Base-by-base conservation (phyloP, 139 green algal genomes). In the Chlorella sp. region DNA sequence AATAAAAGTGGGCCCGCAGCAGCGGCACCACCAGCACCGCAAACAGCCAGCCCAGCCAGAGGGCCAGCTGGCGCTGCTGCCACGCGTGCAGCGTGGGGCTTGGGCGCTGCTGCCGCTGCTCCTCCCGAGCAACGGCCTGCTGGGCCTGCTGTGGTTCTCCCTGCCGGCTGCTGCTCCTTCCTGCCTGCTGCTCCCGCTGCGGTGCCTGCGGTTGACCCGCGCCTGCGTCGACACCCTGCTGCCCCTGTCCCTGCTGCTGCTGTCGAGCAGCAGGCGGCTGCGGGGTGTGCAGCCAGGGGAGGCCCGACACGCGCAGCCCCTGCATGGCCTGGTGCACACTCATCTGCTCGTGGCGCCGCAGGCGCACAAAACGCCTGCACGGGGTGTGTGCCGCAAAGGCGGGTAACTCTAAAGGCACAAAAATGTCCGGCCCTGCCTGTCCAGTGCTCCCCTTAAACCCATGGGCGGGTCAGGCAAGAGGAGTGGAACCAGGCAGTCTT, bases 1-100 rank as follows among this genome's bases (percentile, higher is more conserved):
- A 88, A 86, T 98, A 99, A 87, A 99, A 99, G 93, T 96, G 92
- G 16, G 95, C 88, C 1, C 97, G 89, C 77, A 99, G 89, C 78
- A 99, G 93, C 53, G 97, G 97, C 64, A 96, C 79, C 80, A 97
- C 91, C 28, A 96, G 88, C 69, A 98, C 69, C 16, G 60, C 79
- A 22, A 99, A 89, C 69, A 99, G 86, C 96, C 96, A 99, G 48
- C 88, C 89, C 21, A 96, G 71, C 97, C 97, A 98, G 12, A 92
- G 86, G 11, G 40, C 68, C 84, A 96, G 90, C 86, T 85, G 68
- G 12, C 93, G 93, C 68, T 89, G 82, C 76, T 90, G 88, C 28
- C 78, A 90, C 14, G 53, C 12, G n/a, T 22, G 85, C n/a, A 71
- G 11, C 64, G 37, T 34, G 21, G 22, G 48, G 3, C 30, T 71